Evolutionary conservation across 2,329 filamentous ascomycete genomes (phyloP), one percentile per base, ranked within the genome.

Genomic region (Aspergillus awamori): DNA sequence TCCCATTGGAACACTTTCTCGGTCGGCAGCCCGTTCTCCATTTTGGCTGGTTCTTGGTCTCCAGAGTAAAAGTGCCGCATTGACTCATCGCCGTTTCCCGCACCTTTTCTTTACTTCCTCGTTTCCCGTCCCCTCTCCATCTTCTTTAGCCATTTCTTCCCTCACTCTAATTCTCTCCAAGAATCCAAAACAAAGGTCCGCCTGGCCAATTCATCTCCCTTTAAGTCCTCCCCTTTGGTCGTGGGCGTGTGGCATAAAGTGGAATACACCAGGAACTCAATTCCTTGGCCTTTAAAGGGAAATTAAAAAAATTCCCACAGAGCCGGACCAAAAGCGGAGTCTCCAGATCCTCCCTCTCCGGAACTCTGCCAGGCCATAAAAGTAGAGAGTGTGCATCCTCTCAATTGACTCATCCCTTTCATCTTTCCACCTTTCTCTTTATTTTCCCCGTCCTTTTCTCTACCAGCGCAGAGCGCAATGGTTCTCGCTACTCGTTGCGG

Each of bases 401-500:
- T 63, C 63, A 65, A 65, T 66, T 65, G 59, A 57, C 58, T 59
- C 62, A 59, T 56, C 59, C 38, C 38, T 53, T 53, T 52, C 56
- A 52, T 53, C 38, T 51, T 59, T 48, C 43, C 53, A 57, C 24
- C 53, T 53, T 52, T 30, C 51, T 28, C 39, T 51, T 45, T 51
- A 51, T 28, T 56, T 60, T 59, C 48, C 45, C 53, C 56, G 48
- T 48, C 53, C 43, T 57, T 66, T 55, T 43, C 55, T 8, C 55
- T 62, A 64, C 57, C 66, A 57, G 74, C 72, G 74, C 72, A 66
- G 69, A 67, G 70, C 75, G 74, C 75, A 74, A 79, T 80, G 77
- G 77, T 76, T 77, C 74, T 79, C 70, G 72, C 76, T 67, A 76
- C 77, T 76, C 77, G 77, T 67, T 78, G 74, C 71, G 77, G 77